These are phyloP conservation scores for Phaeosphaeria sp. DNA, from an alignment of 2,329 filamentous ascomycete genomes.

Conservation along the genomic window DNA sequence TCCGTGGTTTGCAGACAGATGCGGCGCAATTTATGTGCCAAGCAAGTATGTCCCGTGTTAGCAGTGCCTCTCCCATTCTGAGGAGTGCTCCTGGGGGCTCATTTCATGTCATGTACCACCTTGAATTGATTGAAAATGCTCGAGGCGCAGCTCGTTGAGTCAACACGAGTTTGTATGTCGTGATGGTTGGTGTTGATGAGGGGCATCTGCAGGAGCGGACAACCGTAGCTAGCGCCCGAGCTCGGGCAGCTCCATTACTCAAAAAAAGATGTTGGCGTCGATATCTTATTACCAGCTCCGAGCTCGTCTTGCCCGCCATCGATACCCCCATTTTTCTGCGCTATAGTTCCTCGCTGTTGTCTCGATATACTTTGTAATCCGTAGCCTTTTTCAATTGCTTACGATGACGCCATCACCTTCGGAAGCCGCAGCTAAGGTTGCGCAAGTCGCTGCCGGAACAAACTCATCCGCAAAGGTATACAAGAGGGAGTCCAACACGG, in stretches of 20 bases:
- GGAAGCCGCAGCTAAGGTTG: slow-evolving; percentile 38
- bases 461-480: slow-evolving; percentile 62
- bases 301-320: slow-evolving; percentile 5
- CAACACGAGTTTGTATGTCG: no score
- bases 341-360: slow-evolving; percentile 1
- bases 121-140: no score
- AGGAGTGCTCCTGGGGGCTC: no score
- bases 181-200: not conserved
- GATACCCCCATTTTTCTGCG: slow-evolving; percentile 6
- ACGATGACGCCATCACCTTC: slow-evolving; percentile 39
- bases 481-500: slow-evolving; percentile 88
- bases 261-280: not conserved
- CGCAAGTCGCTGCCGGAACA: slow-evolving; percentile 35
- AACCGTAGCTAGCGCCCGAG: slow-evolving; percentile 1
- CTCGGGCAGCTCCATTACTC: slow-evolving; percentile 2
- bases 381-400: not conserved
- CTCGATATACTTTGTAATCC: slow-evolving; percentile 2
- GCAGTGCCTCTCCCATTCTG: no score
- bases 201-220: not conserved
- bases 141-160: no score
- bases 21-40: no score
- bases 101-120: no score
- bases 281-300: not conserved
- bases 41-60: no score
- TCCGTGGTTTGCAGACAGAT: no score